A percentile compares a stretch with the other conserved stretches of the same genome.
Evolutionary conservation across 202 grass and related monocot genomes (phyloP).

Genomic region (Brachypodium distachyon): DNA sequence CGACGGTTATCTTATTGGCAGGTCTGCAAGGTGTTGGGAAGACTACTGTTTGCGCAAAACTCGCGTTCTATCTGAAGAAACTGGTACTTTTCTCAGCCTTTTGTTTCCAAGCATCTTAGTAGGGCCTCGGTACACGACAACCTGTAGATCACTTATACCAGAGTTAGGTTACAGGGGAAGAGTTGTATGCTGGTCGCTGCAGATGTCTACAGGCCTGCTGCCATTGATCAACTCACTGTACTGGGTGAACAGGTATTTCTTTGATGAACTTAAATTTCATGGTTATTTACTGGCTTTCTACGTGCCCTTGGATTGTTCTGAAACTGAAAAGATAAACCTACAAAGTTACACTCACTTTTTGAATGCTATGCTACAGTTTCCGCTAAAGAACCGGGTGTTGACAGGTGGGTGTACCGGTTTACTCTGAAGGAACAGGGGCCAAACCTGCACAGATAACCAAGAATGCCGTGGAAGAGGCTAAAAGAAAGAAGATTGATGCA

Average conservation of each 20-base stretch:
- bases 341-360: neutral
- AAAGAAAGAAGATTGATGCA: slow-evolving; percentile 75
- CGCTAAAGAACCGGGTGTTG: neutral
- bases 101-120: neutral
- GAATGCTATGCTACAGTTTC: neutral
- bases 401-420: slow-evolving; percentile 80
- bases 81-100: slow-evolving; percentile 34
- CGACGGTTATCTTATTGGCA: slow-evolving; percentile 82
- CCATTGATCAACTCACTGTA: slow-evolving; percentile 91
- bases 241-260: slow-evolving; percentile 68
- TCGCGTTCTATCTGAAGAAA: slow-evolving; percentile 90
- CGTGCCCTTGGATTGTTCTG: neutral
- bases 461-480: slow-evolving; percentile 78
- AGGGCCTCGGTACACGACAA: neutral
- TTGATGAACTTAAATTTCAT: neutral
- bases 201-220: slow-evolving; percentile 96
- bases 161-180: slow-evolving; percentile 74
- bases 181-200: slow-evolving; percentile 94
- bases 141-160: slow-evolving; percentile 39
- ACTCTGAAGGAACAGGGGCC: slow-evolving; percentile 60
- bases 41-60: slow-evolving; percentile 93
- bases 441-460: slow-evolving; percentile 83
- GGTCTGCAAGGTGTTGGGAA: slow-evolving; percentile 97
- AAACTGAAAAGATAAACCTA: neutral
- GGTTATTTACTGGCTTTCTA: neutral